Base-by-base conservation (phyloP, 352 stramenopile genomes). In the Globisporangium nagaii region DNA sequence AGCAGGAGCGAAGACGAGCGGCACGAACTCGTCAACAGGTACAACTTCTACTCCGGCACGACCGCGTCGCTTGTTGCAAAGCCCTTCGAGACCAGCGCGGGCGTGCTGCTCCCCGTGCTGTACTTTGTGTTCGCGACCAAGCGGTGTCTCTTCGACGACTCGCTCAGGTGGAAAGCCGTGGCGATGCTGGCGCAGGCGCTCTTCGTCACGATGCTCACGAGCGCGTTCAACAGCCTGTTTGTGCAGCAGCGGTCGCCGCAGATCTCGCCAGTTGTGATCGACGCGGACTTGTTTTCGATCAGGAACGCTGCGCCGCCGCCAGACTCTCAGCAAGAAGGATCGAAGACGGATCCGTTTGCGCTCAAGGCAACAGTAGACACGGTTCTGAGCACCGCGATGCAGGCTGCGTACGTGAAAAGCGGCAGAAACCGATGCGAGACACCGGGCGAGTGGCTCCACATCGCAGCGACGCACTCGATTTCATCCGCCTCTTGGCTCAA, bases 21-120 rank as follows among this genome's bases (percentile, higher is more conserved):
- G 19, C 43, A 35, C n/a, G 19, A 31, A 9, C 49, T 70, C n/a
- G 43, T 78, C 13, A 65, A 62, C n/a, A 24, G 68, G 13, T 73
- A 81, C 53, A 85, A 83, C 41, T 85, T 85, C 19, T 82, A 79
- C 46, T 67, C 73, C 11, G 74, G 70, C 12, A 79, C 68, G 10
- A 28, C 44, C 2, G 63, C 68, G 15, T 58, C 67, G 2, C 40
- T 77, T 8, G 28, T 75, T 4, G 60, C 67, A 11, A 76, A 76
- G 40, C 48, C 69, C 19, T 78, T 83, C 42, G 70, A 83, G 32
- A 43, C 80, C 53, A 63, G 52, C 1, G 51, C 70, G 8, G 36
- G 61, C 4, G 31, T 81, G 32, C 60, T 85, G 40, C 40, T 85
- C 7, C 71, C 74, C 2, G 63, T 85, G 25, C 25, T 83, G 41